phyloP scores from a whole-genome alignment of 768 basidiomycete species.

The Pisolithus albus region DNA sequence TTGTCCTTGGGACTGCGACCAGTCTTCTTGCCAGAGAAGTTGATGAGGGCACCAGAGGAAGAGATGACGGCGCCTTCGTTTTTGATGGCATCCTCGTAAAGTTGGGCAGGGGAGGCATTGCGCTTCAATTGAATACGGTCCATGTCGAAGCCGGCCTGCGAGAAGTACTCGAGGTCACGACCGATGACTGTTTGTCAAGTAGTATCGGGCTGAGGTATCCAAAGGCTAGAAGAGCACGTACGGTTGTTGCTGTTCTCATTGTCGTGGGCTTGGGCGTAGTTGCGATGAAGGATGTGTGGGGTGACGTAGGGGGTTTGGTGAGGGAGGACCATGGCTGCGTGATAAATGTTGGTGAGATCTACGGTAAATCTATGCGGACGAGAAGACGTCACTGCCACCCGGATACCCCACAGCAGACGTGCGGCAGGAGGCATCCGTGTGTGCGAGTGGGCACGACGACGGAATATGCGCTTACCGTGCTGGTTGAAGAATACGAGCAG shows the following conservation, averaged over 20 bases:
- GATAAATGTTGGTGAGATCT: neutral
- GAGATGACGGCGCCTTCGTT: conserved; percentile 99
- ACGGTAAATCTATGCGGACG: neutral
- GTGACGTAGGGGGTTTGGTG: conserved; percentile 81
- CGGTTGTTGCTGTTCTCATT: conserved; percentile 52
- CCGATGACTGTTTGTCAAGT: conserved; percentile 60
- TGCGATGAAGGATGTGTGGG: conserved; percentile 82
- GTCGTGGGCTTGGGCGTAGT: conserved; percentile 74
- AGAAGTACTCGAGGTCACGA: conserved; percentile 93
- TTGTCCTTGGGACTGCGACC: conserved; percentile 98
- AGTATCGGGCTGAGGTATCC: conserved; percentile 5
- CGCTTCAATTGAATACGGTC: conserved; percentile 93
- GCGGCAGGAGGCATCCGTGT: neutral
- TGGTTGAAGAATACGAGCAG: neutral
- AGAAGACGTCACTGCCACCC: neutral
- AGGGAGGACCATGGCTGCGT: conserved; percentile 53
- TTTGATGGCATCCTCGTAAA: conserved; percentile 97
- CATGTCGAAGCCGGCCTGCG: conserved; percentile 99
- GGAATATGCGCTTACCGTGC: neutral
- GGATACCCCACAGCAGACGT: neutral
- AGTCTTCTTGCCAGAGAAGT: conserved; percentile 99
- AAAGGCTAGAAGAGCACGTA: conserved; percentile 30
- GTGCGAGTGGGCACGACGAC: neutral
- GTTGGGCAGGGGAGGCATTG: conserved; percentile 82
- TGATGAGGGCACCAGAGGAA: conserved; percentile 93